Evolutionary conservation across 108 stramenopile species (phyloP), one percentile per base, ranked within the genome.

Genomic region (Skeletonema tropicum): DNA sequence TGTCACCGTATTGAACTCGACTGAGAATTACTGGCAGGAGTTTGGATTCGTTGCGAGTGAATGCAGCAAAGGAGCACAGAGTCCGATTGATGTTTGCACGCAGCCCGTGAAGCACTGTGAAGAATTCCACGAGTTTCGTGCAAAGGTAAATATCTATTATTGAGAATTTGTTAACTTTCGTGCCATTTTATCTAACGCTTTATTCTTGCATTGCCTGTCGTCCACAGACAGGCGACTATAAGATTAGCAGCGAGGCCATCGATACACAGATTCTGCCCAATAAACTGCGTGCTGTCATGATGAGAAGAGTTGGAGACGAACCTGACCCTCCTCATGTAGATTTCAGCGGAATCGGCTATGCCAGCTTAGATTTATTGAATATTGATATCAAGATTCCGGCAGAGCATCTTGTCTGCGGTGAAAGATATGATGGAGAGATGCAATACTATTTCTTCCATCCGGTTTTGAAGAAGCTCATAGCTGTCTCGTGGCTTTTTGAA

Each of bases 371-470:
- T 57, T 25, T 81, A 12, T 13, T 81, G 13, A 61, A 86, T 60
- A 89, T 88, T 15, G 88, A 89, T 38, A 74, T 92, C 64, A 86
- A 86, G 61, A 84, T 88, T 23, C 84, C 84, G 1, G 78, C 84
- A 62, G 90, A 92, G 39, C 88, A 89, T 61, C 52, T 57, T 0
- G 73, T 89, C 17, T 77, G 87, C 55, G 85, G 87, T 2, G 85
- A 88, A 29, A 80, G 82, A 63, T 92, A 92, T 66, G 88, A 82
- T 26, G 90, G 76, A 36, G 88, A 92, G 64, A 82, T 91, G 61
- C 84, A 83, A 33, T 48, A 85, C 12, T 74, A 39, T n/a, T 69
- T 70, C 48, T 21, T 74, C 6, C 80, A 81, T 45, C 14, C 29
- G 17, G 57, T 29, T 29, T 29, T 70, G 33, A 41, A 64, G 5